Evolutionary conservation across 2,329 filamentous ascomycete species (phyloP), one percentile per base, ranked within the genome.

Genomic region (Aspergillus costaricaensis): DNA sequence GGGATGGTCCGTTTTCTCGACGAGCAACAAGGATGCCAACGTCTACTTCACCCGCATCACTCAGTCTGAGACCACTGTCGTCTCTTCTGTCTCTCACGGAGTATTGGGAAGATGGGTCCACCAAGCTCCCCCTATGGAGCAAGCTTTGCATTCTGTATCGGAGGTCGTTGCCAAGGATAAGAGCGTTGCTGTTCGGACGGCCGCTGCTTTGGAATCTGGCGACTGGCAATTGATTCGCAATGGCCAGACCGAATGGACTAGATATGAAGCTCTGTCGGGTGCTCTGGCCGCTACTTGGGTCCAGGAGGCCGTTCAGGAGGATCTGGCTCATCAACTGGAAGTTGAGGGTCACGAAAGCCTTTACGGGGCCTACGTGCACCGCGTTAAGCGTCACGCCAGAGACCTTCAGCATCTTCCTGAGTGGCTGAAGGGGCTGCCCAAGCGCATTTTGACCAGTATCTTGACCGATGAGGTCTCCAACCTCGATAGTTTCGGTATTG

Each of bases 31-130:
- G 43, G 90, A 88, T 61, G 87, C 90, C 19, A 93, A 95, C 69
- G 89, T 96, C 7, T 97, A 92, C 79, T 96, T 98, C 74, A 93
- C 91, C 2, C 87, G 93, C 61, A 82, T 95, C 62, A 92, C 91
- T 0, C 81, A 87, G 36, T 86, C 89, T 8, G 91, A 96, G 70
- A 82, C 92, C 2, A 81, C 85, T 30, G 81, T 96, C 25, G 83
- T 91, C 5, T 91, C 91, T 1, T 96, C 92, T 0, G 82, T 82
- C 27, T 95, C 91, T 0, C 86, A 93, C 66, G 87, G 84, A n/a
- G 79, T 92, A 41, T 81, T 97, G 32, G 90, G 87, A 14, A 85
- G 87, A 57, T 97, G 92, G 91, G 76, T 85, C 2, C 73, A 89
- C 25, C 84, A 85, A 61, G 66, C 78, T 68, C 74, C 32, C 70